phyloP scores from a whole-genome alignment of 495 filamentous ascomycete genomes.

The Lasiosphaeris hirsuta region DNA sequence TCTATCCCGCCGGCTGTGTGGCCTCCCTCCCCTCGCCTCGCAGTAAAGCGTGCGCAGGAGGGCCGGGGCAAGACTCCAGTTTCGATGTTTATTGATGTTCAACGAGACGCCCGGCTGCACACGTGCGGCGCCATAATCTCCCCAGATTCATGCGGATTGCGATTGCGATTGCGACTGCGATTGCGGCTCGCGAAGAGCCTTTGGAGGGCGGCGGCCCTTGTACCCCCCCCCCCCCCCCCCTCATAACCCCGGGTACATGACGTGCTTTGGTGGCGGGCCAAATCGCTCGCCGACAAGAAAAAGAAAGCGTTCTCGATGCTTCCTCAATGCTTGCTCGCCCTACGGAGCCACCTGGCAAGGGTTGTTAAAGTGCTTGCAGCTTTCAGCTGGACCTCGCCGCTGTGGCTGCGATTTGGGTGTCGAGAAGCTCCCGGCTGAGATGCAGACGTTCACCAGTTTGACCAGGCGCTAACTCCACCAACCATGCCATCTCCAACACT shows the following conservation, averaged over 20 bases:
- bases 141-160: constrained; percentile 8
- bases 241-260: constrained; percentile 2
- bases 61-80: not conserved
- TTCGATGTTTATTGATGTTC: too few relatives aligned
- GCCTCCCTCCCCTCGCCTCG: too few relatives aligned
- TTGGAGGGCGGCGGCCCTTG: too few relatives aligned
- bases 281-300: constrained; percentile 3
- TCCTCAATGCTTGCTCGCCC: constrained; percentile 6
- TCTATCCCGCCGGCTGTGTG: too few relatives aligned
- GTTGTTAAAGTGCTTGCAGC: constrained; percentile 29
- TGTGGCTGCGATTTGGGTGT: not conserved
- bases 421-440: not conserved
- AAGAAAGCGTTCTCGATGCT: constrained; percentile 8
- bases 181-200: not conserved
- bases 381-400: constrained; percentile 13
- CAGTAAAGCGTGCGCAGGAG: not conserved
- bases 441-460: not conserved
- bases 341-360: constrained; percentile 17
- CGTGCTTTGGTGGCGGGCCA: not conserved
- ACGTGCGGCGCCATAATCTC: not conserved
- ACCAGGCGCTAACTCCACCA: constrained; percentile 1
- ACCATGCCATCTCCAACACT: not conserved
- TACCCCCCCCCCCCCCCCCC: too few relatives aligned
- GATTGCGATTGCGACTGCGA: constrained; percentile 1
- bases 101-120: not conserved